Evolutionary conservation across 345 rosid species (phyloP), one percentile per base, ranked within the genome.

Genomic region (Eucalyptus victrix): DNA sequence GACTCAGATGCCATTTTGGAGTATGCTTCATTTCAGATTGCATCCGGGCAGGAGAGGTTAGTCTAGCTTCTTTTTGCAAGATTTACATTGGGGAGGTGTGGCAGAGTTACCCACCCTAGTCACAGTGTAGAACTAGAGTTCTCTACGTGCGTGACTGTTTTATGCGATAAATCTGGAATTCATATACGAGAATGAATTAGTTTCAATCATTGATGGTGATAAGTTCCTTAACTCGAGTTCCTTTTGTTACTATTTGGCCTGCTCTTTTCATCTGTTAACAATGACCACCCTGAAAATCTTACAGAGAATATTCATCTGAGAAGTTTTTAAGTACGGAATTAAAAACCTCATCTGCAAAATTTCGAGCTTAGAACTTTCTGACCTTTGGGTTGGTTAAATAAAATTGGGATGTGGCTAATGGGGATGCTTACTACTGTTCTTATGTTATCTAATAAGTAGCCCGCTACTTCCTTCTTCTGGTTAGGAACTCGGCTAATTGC

Each of bases 21-120:
- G 50, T 93, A 93, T 90, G 96, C 96, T 24, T 91, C 95, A 37
- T 91, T 95, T 90, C 94, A 93, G 89, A 92, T 95, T 86, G 90
- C 90, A 86, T 94, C 94, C 14, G 72, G 87, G 44, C 91, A 93
- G 86, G 92, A 93, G 90, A 92, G 95, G 97, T 94, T 80, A 34
- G 80, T 88, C 54, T 60, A 30, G 24, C 34, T 37, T 88, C 37
- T 65, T 69, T 37, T 24, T 47, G 47, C 47, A 40, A 32, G 54
- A 60, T 28, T 24, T 81, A 30, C 16, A n/a, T 19, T 13, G 12
- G n/a, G 37, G 28, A 34, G 34, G 54, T 30, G 21, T 13, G 85
- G 44, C 44, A 56, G 45, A 26, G 81, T 45, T 50, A 19, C 69
- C 58, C 72, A 30, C 24, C 86, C 53, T 86, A 23, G 28, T 86